Evolutionary conservation across 305 asterid genomes (phyloP), one percentile per base, ranked within the genome.

Genomic region (Striga hermonthica): DNA sequence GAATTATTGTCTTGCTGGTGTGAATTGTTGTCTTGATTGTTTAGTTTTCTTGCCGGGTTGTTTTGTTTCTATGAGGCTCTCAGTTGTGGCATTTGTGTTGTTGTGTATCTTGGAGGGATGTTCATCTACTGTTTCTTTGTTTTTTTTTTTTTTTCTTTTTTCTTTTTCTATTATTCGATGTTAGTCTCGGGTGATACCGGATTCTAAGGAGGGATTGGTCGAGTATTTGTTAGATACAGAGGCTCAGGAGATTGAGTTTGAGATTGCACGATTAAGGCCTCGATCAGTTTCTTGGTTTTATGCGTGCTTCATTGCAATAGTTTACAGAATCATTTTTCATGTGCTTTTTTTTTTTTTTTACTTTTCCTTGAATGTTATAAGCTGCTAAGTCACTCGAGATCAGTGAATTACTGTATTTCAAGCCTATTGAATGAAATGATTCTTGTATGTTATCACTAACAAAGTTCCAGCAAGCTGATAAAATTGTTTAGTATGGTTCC

Each of bases 161-260:
- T 36, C 50, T 13, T 14, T 39, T 1, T 12, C 3, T 62, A 36
- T 68, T 62, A 13, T 56, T 52, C 31, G 31, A 47, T 49, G 39
- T 68, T 70, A 91, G 98, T 78, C 94, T 71, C 86, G 96, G 71
- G 84, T 67, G 69, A 70, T 82, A 58, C 98, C 98, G 22, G 88
- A 81, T 60, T 70, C 78, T 63, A 67, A 69, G n/a, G 95, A 72
- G 28, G 79, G 60, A 68, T 75, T 88, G 75, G 89, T 91, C 3
- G 98, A 91, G 86, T 91, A 78, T 72, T 84, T 91, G 69, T 91
- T 91, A 10, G 96, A 91, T 72, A 89, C 96, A 10, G 97, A 91
- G 79, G 95, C 96, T 37, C 97, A 74, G 74, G 96, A 88, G 75
- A 75, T 91, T 13, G 96, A 91, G 76, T 83, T 78, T 48, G 98